Evolutionary conservation across 2,329 filamentous ascomycete genomes (phyloP).

Genomic region (Penicillium sp.): DNA sequence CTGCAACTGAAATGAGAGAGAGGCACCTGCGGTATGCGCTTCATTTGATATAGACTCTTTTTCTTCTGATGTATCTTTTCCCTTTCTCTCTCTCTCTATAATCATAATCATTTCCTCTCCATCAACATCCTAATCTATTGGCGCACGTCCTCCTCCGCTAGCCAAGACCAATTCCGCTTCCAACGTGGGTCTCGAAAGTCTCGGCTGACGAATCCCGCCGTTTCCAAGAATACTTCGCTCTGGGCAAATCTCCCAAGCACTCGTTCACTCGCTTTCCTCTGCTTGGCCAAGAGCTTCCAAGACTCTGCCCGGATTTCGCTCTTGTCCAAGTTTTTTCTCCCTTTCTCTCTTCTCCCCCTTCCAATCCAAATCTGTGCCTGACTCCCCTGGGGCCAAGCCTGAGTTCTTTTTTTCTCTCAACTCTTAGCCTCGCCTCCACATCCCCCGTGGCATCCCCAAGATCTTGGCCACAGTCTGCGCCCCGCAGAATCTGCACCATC

Average conservation of each 20-base stretch:
- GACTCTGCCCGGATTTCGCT: constrained; percentile 11
- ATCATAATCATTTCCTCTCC: not conserved
- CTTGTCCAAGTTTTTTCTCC: constrained; percentile 10
- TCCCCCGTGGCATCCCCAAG: constrained; percentile 5
- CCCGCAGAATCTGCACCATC: constrained; percentile 1
- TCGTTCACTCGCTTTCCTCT: constrained; percentile 13
- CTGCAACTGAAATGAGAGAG: not conserved
- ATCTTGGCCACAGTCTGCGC: constrained; percentile 8
- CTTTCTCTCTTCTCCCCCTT: constrained; percentile 6
- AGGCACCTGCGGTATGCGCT: not conserved
- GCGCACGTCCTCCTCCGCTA: constrained; percentile 12
- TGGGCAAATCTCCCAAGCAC: constrained; percentile 20
- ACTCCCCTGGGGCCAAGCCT: constrained; percentile 8
- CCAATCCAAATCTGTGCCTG: not conserved
- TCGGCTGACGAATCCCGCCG: constrained; percentile 31
- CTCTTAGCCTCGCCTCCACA: not conserved
- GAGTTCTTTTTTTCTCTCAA: not conserved
- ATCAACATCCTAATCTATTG: not conserved
- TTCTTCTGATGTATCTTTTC: not conserved
- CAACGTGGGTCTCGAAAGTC: constrained; percentile 25
- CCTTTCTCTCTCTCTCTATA: not conserved
- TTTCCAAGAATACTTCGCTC: constrained; percentile 17
- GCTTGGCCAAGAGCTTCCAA: constrained; percentile 23
- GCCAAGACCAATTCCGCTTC: constrained; percentile 27
- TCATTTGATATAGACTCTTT: not conserved